Conservation (phyloP, 352 stramenopile species). For the Aphanomyces cochlioides region DNA sequence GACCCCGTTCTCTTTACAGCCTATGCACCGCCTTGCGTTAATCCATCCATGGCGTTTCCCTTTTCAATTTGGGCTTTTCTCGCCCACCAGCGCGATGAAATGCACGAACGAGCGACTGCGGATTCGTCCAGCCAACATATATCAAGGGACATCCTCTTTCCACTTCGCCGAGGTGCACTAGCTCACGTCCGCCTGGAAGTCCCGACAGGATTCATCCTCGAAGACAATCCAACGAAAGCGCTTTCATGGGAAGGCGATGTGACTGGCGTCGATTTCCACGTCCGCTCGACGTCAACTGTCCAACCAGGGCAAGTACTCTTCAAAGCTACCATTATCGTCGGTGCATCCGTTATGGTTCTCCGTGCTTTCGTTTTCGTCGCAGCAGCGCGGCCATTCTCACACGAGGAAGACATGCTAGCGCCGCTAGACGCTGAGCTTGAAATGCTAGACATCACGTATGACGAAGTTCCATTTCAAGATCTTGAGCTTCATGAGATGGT, state of each 20-base stretch:
- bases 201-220: slow-evolving; percentile 49
- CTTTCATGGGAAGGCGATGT: slow-evolving; percentile 72
- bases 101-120: slow-evolving; percentile 51
- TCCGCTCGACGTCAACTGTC: slow-evolving; percentile 55
- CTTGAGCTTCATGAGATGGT: slow-evolving; percentile 73
- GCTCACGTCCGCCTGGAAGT: slow-evolving; percentile 73
- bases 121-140: slow-evolving; percentile 41
- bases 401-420: slow-evolving; percentile 28
- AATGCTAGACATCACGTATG: slow-evolving; percentile 64
- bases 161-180: slow-evolving; percentile 66
- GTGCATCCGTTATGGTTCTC: slow-evolving; percentile 59
- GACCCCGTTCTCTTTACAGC: slow-evolving; percentile 79
- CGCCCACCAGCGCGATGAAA: slow-evolving; percentile 59
- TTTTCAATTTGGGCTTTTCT: slow-evolving; percentile 78
- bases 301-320: slow-evolving; percentile 60
- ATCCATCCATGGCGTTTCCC: slow-evolving; percentile 50
- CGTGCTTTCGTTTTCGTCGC: slow-evolving; percentile 53
- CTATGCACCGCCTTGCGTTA: slow-evolving; percentile 60
- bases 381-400: slow-evolving; percentile 48
- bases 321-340: slow-evolving; percentile 67
- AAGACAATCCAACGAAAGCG: slow-evolving; percentile 58
- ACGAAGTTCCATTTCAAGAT: slow-evolving; percentile 61
- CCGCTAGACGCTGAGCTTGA: slow-evolving; percentile 56
- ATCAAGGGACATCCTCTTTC: slow-evolving; percentile 58
- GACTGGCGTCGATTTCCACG: slow-evolving; percentile 49